Evolutionary conservation across 306 rosid species (phyloP), one percentile per base, ranked within the genome.

Genomic region (Acmispon strigosus): DNA sequence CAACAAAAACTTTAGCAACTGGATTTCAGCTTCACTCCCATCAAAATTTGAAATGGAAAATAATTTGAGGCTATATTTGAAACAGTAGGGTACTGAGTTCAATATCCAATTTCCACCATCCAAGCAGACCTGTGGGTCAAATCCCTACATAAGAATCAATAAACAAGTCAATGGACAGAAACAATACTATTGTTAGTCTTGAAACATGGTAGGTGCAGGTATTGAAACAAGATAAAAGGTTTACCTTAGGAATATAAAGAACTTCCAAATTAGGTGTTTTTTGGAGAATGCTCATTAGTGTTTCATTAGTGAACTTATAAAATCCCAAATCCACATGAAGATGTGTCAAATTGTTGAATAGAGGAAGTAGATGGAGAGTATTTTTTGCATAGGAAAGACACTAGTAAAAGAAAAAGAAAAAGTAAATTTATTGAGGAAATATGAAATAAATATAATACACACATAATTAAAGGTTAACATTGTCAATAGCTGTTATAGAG

Each of bases 201-300:
- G 54, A 74, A 65, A 55, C 48, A 19, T 43, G 4, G 18, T 49
- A 64, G 4, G 63, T 37, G 29, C 27, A 55, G 34, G 44, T 32
- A 56, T 5, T 55, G 59, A 22, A 32, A 5, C 6, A 13, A 2
- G 19, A 41, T 61, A 17, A 20, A 50, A 60, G 12, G 11, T 32
- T 10, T 76, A 76, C 81, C 57, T 2, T 8, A 24, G 65, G 18
- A 50, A 69, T 60, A 5, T 19, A 15, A 18, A 77, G 81, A 62
- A 45, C 14, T 53, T 62, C 66, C 8, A 70, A 59, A 13, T 19
- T 52, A 61, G 76, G 81, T 27, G 72, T 51, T 51, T 43, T 77
- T 17, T 48, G 53, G 54, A 70, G 81, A 77, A 77, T 70, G 54
- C 52, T 44, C 66, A 62, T 53, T 44, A 77, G 15, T 7, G 10